A percentile compares a stretch with the other conserved stretches of the same genome.
phyloP scores from a whole-genome alignment of 129 eudicot genomes.

The Chrysanthemum seticuspe region DNA sequence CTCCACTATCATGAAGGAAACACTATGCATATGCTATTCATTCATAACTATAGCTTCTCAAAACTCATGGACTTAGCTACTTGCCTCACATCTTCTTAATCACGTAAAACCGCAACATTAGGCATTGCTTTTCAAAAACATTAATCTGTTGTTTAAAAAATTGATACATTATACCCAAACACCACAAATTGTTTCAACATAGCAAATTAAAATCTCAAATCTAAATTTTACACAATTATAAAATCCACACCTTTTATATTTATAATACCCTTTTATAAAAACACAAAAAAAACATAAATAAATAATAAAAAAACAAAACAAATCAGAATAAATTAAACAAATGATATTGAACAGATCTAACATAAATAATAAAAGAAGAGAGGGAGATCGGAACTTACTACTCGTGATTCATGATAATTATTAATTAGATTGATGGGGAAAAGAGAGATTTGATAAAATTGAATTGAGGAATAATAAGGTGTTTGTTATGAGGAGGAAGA shows the following conservation, averaged over 20 bases:
- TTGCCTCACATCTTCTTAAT: too few species aligned
- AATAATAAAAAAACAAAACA: neutral
- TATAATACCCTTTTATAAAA: too few species aligned
- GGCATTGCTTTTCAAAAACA: neutral
- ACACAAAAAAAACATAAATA: too few species aligned
- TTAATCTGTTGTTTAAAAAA: too few species aligned
- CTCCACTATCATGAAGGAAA: neutral
- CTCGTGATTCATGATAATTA: conserved; percentile 21
- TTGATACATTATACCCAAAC: too few species aligned
- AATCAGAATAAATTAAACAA: conserved; percentile 8
- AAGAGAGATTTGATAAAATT: neutral
- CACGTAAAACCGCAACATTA: neutral
- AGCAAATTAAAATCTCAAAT: too few species aligned
- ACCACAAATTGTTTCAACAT: too few species aligned
- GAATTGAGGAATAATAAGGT: neutral
- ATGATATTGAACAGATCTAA: conserved; percentile 14
- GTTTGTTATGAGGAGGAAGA: neutral
- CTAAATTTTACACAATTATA: too few species aligned
- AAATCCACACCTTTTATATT: too few species aligned
- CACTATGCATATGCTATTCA: too few species aligned
- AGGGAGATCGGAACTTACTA: conserved; percentile 23
- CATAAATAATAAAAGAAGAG: too few species aligned
- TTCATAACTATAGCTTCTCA: neutral
- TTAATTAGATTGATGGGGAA: neutral
- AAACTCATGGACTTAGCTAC: too few species aligned